Percentiles rank a stretch among this genome's conserved stretches.
Conservation (phyloP, 2,329 filamentous ascomycete genomes). For the Canariomyces notabilis region DNA sequence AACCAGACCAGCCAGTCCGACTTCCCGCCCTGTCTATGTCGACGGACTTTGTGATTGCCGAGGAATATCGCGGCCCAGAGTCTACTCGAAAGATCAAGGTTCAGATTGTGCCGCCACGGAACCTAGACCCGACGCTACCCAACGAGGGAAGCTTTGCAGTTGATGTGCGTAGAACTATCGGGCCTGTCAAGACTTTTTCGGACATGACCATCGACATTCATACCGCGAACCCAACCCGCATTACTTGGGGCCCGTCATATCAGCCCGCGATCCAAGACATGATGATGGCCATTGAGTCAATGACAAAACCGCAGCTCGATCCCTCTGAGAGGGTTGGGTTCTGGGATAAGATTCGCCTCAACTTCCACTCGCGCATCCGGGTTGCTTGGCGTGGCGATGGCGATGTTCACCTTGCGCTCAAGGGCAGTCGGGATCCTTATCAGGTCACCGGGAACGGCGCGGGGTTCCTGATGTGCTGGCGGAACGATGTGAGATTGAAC, state of each 20-base stretch:
- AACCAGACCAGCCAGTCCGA: conserved; percentile 71
- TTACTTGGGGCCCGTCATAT: conserved; percentile 96
- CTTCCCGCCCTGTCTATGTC: conserved; percentile 77
- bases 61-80: conserved; percentile 79
- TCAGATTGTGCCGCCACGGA: conserved; percentile 68
- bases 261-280: conserved; percentile 98
- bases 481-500: conserved; percentile 84
- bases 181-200: conserved; percentile 93
- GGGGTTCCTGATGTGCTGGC: conserved; percentile 98
- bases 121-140: conserved; percentile 47
- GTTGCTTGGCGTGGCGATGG: conserved; percentile 93
- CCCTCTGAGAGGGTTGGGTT: conserved; percentile 92
- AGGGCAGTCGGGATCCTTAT: conserved; percentile 89
- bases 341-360: conserved; percentile 96
- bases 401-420: conserved; percentile 88
- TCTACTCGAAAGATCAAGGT: conserved; percentile 77
- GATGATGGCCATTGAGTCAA: conserved; percentile 99
- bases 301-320: conserved; percentile 92
- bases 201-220: conserved; percentile 91
- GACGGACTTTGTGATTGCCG: conserved; percentile 91
- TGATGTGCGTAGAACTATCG: conserved; percentile 83
- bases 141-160: conserved; percentile 68
- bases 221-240: conserved; percentile 82
- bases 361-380: conserved; percentile 85
- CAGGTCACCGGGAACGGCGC: conserved; percentile 87